A percentile compares a stretch with the other conserved stretches of the same genome.
Evolutionary conservation across 202 grass and related monocot species (phyloP).

Genomic region (Panicum virgatum): DNA sequence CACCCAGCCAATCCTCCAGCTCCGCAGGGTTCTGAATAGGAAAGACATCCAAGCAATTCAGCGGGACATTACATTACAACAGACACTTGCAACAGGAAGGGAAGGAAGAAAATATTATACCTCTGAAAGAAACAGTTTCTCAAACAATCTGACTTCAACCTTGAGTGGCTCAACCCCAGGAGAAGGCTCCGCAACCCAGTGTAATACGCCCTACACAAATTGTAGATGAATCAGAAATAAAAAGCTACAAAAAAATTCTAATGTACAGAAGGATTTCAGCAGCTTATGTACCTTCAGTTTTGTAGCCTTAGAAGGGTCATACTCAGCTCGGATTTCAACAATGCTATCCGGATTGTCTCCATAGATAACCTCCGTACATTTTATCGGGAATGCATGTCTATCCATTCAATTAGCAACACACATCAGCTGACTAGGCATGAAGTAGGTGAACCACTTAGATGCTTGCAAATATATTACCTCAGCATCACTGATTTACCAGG

Average conservation of each 20-base stretch:
- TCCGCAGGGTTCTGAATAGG: slow-evolving; percentile 66
- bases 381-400: slow-evolving; percentile 86
- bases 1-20: slow-evolving; percentile 70
- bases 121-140: slow-evolving; percentile 81
- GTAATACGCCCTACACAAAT: slow-evolving; percentile 70
- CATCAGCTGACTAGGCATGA: not conserved
- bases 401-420: slow-evolving; percentile 29
- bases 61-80: slow-evolving; percentile 20
- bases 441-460: not conserved
- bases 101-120: slow-evolving; percentile 27
- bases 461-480: slow-evolving; percentile 51
- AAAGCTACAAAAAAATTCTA: not conserved
- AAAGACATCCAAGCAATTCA: not conserved
- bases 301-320: slow-evolving; percentile 65
- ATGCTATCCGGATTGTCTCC: slow-evolving; percentile 56
- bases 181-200: slow-evolving; percentile 79
- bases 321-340: slow-evolving; percentile 68
- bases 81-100: not conserved
- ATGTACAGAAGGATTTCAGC: slow-evolving; percentile 19
- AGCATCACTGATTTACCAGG: slow-evolving; percentile 85
- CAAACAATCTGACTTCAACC: slow-evolving; percentile 76
- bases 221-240: not conserved
- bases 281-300: slow-evolving; percentile 67
- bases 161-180: slow-evolving; percentile 77
- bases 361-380: slow-evolving; percentile 70